phyloP scores from a whole-genome alignment of 2,329 filamentous ascomycete species.

The Fusarium pilosicola region DNA sequence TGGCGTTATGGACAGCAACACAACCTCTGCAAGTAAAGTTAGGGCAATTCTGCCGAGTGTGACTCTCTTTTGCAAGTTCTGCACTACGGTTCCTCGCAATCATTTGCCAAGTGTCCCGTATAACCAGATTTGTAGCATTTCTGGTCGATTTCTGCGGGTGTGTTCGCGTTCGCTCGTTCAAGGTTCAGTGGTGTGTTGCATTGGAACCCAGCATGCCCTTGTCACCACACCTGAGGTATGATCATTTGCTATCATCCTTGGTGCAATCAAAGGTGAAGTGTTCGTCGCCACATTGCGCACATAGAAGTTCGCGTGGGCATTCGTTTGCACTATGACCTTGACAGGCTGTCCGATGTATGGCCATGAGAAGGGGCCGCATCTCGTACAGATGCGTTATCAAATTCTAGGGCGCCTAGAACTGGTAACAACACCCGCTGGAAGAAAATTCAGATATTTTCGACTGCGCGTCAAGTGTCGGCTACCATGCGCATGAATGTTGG shows the following conservation, averaged over 20 bases:
- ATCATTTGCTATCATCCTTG: background rate
- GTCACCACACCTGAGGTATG: background rate
- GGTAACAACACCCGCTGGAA: background rate
- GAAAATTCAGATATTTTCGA: background rate
- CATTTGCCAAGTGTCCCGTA: too few species aligned
- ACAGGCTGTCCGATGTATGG: background rate
- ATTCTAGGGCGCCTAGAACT: background rate
- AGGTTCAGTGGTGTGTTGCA: background rate
- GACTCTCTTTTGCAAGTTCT: background rate
- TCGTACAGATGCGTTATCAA: background rate
- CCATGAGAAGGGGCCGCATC: background rate
- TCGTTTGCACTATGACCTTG: background rate
- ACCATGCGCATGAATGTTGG: background rate
- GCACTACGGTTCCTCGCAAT: too few species aligned
- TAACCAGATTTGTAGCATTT: too few species aligned
- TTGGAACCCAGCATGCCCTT: background rate
- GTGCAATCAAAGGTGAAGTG: background rate
- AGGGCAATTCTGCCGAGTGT: background rate
- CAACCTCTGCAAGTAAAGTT: background rate
- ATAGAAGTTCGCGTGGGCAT: background rate
- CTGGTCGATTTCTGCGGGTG: too few species aligned
- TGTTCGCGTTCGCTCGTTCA: background rate
- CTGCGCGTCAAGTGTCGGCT: background rate
- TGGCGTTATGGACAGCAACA: background rate
- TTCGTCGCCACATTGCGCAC: background rate